Evolutionary conservation across 1,284 basidiomycete species (phyloP).

Genomic region (Lignosus rhinocerotis): DNA sequence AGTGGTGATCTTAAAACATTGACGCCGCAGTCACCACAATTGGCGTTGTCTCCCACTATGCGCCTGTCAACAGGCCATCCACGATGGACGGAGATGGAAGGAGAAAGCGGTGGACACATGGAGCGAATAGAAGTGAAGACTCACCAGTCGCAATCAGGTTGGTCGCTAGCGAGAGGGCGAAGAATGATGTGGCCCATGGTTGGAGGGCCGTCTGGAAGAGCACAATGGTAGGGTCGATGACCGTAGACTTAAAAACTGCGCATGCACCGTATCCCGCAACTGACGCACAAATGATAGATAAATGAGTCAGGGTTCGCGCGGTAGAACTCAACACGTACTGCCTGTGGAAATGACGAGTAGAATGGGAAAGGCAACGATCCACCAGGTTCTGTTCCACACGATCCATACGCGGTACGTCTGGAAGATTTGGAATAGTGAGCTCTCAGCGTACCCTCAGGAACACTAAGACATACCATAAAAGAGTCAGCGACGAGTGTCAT

Average conservation of each 20-base stretch:
- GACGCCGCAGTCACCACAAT: too few species aligned
- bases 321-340: not conserved
- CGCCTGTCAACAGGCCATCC: not conserved
- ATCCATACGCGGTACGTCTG: constrained; percentile 17
- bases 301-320: not conserved
- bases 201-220: constrained; percentile 13
- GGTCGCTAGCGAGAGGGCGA: constrained; percentile 15
- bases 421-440: not conserved
- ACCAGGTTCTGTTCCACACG: constrained; percentile 15
- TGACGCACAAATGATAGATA: not conserved
- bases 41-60: too few species aligned
- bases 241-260: constrained; percentile 6
- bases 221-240: constrained; percentile 1
- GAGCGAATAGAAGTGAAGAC: not conserved
- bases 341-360: constrained; percentile 9
- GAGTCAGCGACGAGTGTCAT: constrained; percentile 17
- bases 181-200: constrained; percentile 19
- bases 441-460: not conserved
- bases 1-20: not conserved
- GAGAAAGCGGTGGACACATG: not conserved
- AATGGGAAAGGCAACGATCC: constrained; percentile 11
- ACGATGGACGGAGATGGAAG: too few species aligned
- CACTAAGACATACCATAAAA: constrained; percentile 7
- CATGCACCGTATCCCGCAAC: constrained; percentile 19
- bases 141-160: constrained; percentile 16